Percentiles rank a stretch among this genome's conserved stretches.
These are phyloP conservation scores for Pigoraptor vietnamica DNA, from an alignment of 78 protist genomes.

Conservation along the genomic window DNA sequence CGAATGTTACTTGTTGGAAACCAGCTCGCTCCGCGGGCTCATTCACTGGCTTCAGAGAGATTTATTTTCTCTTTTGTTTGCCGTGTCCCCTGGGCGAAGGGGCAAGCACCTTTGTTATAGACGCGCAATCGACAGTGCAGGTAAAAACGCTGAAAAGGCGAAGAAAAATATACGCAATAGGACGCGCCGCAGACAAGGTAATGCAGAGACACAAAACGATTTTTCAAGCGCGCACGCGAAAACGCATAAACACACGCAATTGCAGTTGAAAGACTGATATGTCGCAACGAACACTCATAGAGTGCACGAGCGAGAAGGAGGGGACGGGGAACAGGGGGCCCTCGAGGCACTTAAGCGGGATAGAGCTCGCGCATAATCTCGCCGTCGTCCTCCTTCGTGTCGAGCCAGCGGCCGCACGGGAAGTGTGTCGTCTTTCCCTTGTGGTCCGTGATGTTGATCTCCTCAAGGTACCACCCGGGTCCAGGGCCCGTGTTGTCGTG, in stretches of 20 bases:
- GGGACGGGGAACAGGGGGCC: too few species aligned
- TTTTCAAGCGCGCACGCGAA: neutral
- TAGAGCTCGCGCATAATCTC: neutral
- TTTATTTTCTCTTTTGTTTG: too few species aligned
- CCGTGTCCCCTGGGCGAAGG: too few species aligned
- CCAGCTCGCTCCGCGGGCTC: too few species aligned
- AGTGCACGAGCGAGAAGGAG: too few species aligned
- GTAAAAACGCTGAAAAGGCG: neutral
- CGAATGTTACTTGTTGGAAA: too few species aligned
- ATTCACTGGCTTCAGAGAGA: too few species aligned
- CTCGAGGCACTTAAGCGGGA: neutral
- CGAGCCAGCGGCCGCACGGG: constrained; percentile 22
- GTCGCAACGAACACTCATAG: too few species aligned
- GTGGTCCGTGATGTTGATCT: neutral
- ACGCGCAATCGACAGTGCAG: neutral
- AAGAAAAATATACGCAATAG: neutral
- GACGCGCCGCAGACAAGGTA: too few species aligned
- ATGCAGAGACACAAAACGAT: too few species aligned
- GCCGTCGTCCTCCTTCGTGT: constrained; percentile 16
- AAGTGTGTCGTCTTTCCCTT: neutral
- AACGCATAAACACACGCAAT: neutral
- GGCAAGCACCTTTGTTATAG: too few species aligned
- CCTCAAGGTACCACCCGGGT: constrained; percentile 23
- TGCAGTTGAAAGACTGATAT: too few species aligned
- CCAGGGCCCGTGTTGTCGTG: constrained; percentile 5